Evolutionary conservation across 768 basidiomycete genomes (phyloP).

Genomic region (Podaxis sp.): DNA sequence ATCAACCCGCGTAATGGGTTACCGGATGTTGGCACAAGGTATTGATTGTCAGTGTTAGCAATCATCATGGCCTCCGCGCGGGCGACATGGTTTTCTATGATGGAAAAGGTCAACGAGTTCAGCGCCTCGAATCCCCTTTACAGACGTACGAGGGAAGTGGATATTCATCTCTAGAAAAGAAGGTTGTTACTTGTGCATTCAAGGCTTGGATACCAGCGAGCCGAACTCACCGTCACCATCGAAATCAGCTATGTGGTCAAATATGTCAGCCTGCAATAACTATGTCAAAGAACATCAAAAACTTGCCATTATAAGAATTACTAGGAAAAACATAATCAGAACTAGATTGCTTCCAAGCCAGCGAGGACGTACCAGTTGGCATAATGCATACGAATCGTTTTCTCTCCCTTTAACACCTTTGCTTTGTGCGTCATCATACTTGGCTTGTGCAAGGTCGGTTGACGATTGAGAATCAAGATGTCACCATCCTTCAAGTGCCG

Average conservation of each 20-base stretch:
- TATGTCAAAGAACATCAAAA: neutral
- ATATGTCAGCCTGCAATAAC: conserved; percentile 20
- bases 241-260: conserved; percentile 24
- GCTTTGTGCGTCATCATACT: conserved; percentile 99
- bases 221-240: conserved; percentile 33
- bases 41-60: conserved; percentile 98
- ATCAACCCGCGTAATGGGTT: conserved; percentile 97
- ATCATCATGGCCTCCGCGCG: conserved; percentile 93
- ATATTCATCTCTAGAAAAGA: conserved; percentile 89
- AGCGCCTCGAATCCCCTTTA: neutral
- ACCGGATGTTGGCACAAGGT: conserved; percentile 97
- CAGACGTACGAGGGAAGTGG: conserved; percentile 89
- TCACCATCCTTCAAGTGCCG: conserved; percentile 94
- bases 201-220: neutral
- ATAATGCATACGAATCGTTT: conserved; percentile 99
- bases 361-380: conserved; percentile 82
- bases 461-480: conserved; percentile 92
- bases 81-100: conserved; percentile 87
- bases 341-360: neutral
- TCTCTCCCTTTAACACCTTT: conserved; percentile 89
- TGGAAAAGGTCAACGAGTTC: conserved; percentile 11
- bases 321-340: conserved; percentile 39
- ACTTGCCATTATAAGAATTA: conserved; percentile 94
- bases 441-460: conserved; percentile 98
- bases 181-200: neutral